Percentiles rank a stretch among this genome's conserved stretches.
These are phyloP conservation scores for Fomitopsis palustris DNA, from an alignment of 1,284 basidiomycete species.

Conservation along the genomic window DNA sequence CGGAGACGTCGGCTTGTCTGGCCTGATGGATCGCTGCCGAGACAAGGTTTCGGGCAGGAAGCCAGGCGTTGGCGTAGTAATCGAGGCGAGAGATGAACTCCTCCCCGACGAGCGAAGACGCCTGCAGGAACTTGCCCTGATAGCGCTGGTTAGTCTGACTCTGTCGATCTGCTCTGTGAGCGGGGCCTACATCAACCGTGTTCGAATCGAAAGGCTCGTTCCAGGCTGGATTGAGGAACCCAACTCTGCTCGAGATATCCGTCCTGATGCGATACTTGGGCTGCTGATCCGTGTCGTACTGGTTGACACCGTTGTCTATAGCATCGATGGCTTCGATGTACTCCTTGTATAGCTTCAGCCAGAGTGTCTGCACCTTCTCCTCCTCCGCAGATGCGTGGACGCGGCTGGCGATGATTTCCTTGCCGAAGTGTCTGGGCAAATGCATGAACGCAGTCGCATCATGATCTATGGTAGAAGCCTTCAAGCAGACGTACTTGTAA, in stretches of 20 bases:
- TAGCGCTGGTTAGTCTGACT: not conserved
- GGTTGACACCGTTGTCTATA: slow-evolving; percentile 92
- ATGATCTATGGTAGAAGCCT: not conserved
- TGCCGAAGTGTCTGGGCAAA: slow-evolving; percentile 80
- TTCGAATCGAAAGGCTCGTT: slow-evolving; percentile 68
- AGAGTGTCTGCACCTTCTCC: slow-evolving; percentile 69
- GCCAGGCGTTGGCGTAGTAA: slow-evolving; percentile 88
- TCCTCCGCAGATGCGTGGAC: slow-evolving; percentile 53
- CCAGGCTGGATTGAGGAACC: slow-evolving; percentile 87
- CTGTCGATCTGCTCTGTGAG: not conserved
- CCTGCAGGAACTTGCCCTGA: slow-evolving; percentile 75
- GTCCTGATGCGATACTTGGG: slow-evolving; percentile 75
- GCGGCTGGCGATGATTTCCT: slow-evolving; percentile 77
- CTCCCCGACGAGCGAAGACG: slow-evolving; percentile 79
- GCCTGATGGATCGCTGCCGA: slow-evolving; percentile 62
- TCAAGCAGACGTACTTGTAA: slow-evolving; percentile 69
- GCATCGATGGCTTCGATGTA: slow-evolving; percentile 95
- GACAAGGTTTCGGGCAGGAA: slow-evolving; percentile 89
- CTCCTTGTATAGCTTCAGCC: slow-evolving; percentile 91
- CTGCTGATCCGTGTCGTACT: slow-evolving; percentile 61
- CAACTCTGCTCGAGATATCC: slow-evolving; percentile 81
- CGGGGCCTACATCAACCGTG: slow-evolving; percentile 63
- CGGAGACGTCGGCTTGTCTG: slow-evolving; percentile 57
- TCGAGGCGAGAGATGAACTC: slow-evolving; percentile 85
- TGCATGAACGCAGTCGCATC: not conserved